These are phyloP conservation scores for Rhizopogon roseolus DNA, from an alignment of 768 basidiomycete species.

Conservation along the genomic window DNA sequence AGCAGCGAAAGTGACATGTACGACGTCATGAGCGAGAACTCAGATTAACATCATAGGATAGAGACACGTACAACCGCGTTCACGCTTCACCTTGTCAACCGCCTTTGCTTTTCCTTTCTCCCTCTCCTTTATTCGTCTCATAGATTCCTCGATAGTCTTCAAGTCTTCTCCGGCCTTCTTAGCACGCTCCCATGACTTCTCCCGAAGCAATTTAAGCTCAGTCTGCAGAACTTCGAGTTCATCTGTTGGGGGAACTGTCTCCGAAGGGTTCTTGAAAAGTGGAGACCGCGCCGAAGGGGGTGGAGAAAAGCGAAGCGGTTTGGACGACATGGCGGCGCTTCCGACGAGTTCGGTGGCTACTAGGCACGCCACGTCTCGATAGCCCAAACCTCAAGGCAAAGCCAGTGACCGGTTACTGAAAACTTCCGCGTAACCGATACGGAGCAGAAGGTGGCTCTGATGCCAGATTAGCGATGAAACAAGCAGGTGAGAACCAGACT, in stretches of 20 bases:
- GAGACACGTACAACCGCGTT: slow-evolving; percentile 66
- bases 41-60: slow-evolving; percentile 3
- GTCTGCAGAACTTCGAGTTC: slow-evolving; percentile 63
- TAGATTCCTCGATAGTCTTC: slow-evolving; percentile 68
- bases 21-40: slow-evolving; percentile 7
- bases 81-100: slow-evolving; percentile 68
- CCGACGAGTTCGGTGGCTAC: slow-evolving; percentile 13
- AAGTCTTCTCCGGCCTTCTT: slow-evolving; percentile 77
- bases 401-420: slow-evolving; percentile 7
- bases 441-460: slow-evolving; percentile 5
- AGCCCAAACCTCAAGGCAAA: slow-evolving; percentile 7
- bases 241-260: slow-evolving; percentile 63
- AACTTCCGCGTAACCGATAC: slow-evolving; percentile 13
- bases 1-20: slow-evolving; percentile 12
- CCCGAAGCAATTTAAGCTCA: slow-evolving; percentile 53
- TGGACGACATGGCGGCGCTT: slow-evolving; percentile 53
- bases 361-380: slow-evolving; percentile 5
- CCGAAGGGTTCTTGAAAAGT: slow-evolving; percentile 59
- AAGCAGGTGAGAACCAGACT: slow-evolving; percentile 20
- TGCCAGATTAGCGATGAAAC: slow-evolving; percentile 12
- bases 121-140: slow-evolving; percentile 72
- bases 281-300: slow-evolving; percentile 51
- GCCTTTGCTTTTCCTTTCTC: slow-evolving; percentile 68
- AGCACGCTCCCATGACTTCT: slow-evolving; percentile 53
- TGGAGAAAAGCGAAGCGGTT: slow-evolving; percentile 44